Conservation (phyloP, 805 yeast genomes). For the Candida ovalis region DNA sequence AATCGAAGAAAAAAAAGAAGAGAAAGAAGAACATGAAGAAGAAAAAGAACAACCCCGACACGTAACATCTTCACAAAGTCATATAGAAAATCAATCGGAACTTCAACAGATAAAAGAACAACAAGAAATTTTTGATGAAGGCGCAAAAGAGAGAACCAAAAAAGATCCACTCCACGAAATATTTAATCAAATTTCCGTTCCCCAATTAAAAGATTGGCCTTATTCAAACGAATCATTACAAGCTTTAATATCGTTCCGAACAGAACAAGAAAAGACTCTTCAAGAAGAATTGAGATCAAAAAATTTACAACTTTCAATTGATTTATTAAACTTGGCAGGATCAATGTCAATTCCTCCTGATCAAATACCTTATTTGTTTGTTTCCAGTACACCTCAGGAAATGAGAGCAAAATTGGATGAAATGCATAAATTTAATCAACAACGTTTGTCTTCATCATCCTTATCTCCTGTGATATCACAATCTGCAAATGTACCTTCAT, state of each 20-base stretch:
- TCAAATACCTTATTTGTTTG: conserved; percentile 24
- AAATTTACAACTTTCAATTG: conserved; percentile 32
- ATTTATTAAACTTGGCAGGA: conserved; percentile 32
- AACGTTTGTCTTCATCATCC: conserved; percentile 1
- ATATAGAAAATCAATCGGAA: no score
- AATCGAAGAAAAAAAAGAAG: neutral
- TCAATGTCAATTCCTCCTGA: conserved; percentile 21
- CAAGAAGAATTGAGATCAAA: conserved; percentile 35
- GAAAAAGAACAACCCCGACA: neutral
- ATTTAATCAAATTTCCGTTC: conserved; percentile 11
- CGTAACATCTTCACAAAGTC: no score
- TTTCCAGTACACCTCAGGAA: conserved; percentile 13
- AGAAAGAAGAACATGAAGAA: no score
- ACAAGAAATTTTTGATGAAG: no score
- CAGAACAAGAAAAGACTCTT: conserved; percentile 41
- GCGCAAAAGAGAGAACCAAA: no score
- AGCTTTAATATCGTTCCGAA: conserved; percentile 34
- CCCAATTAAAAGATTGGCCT: conserved; percentile 25
- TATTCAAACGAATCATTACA: conserved; percentile 34
- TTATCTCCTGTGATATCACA: conserved; percentile 1
- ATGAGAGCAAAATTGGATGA: conserved; percentile 12
- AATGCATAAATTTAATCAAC: conserved; percentile 5
- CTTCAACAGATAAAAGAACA: no score
- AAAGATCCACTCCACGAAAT: neutral
- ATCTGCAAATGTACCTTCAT: neutral